Percentiles rank a stretch among this genome's conserved stretches.
phyloP scores from a whole-genome alignment of 192 early-diverging fungal genomes.

The Coemansia sp. region DNA sequence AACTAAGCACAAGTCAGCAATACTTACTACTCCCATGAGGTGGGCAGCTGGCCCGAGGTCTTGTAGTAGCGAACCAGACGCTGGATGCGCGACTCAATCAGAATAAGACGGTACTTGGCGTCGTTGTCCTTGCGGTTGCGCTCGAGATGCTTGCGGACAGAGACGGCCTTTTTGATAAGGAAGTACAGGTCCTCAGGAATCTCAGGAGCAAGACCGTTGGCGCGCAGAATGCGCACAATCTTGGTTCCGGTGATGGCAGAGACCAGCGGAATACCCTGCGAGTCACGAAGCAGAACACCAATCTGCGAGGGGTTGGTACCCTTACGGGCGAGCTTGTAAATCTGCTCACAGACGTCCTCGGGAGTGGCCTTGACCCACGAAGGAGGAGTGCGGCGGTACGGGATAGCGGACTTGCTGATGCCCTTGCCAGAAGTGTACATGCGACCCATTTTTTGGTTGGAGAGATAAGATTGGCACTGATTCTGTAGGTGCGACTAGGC shows the following conservation, averaged over 20 bases:
- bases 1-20: slow-evolving; percentile 13
- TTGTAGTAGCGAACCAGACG: slow-evolving; percentile 99
- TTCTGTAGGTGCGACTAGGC: slow-evolving; percentile 6
- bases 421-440: slow-evolving; percentile 99
- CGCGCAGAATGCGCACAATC: slow-evolving; percentile 97
- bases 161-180: slow-evolving; percentile 99
- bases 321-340: slow-evolving; percentile 99
- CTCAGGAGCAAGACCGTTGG: slow-evolving; percentile 92
- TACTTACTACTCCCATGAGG: slow-evolving; percentile 98
- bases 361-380: slow-evolving; percentile 98
- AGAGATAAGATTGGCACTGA: slow-evolving; percentile 8
- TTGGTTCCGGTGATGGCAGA: slow-evolving; percentile 98
- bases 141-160: slow-evolving; percentile 98
- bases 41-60: slow-evolving; percentile 91
- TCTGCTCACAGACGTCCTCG: slow-evolving; percentile 96
- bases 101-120: slow-evolving; percentile 98
- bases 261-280: slow-evolving; percentile 97
- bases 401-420: slow-evolving; percentile 65
- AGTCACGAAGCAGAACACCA: slow-evolving; percentile 95
- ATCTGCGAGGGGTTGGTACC: slow-evolving; percentile 98
- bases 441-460: slow-evolving; percentile 73
- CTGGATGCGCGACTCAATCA: slow-evolving; percentile 97
- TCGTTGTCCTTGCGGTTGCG: slow-evolving; percentile 98
- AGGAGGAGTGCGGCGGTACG: slow-evolving; percentile 94
- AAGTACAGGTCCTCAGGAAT: slow-evolving; percentile 99